Base-by-base conservation (phyloP, 73 alveolate genomes). In the Paramecium primaurelia region DNA sequence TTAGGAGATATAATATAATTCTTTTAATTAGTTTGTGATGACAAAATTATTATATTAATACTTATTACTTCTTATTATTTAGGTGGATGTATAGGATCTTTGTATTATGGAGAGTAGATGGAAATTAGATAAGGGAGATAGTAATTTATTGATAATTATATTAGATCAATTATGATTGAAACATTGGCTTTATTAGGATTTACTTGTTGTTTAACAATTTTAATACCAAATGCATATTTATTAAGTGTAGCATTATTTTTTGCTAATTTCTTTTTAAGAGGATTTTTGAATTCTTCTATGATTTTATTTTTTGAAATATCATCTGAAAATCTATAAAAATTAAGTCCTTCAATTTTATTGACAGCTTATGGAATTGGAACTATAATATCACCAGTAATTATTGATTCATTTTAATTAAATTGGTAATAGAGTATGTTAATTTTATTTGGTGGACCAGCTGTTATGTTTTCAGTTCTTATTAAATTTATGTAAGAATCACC, bases 61-160 rank as follows among this genome's bases (percentile, higher is more conserved):
- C 30, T 80, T 6, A 25, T 80, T 25, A 80, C 91, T 25, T 34
- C 77, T n/a, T 80, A 80, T 26, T 80, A 45, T 47, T 11, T 80
- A 7, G 91, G 91, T 18, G 91, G 91, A 26, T 26, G 64, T 42
- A 47, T 80, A 20, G 91, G 91, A 45, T 80, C 91, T 4, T 10
- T 80, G 0, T 80, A 80, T 80, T 80, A 80, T 80, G 91, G 91
- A 42, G 91, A 80, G 73, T 9, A 45, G 12, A 80, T 80, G 91
- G 91, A 80, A 22, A 25, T 45, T 20, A 25, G 91, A 45, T 22
- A 80, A 80, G 91, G 91, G 20, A 80, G 91, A 80, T 9, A 80
- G 91, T 80, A 80, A 26, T n/a, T 8, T 20, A 45, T 45, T n/a
- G n/a, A 20, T 73, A 11, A 7, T 20, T 20, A 11, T 75, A 16